Conservation (phyloP, 768 basidiomycete species). For the Boletus fagicola region DNA sequence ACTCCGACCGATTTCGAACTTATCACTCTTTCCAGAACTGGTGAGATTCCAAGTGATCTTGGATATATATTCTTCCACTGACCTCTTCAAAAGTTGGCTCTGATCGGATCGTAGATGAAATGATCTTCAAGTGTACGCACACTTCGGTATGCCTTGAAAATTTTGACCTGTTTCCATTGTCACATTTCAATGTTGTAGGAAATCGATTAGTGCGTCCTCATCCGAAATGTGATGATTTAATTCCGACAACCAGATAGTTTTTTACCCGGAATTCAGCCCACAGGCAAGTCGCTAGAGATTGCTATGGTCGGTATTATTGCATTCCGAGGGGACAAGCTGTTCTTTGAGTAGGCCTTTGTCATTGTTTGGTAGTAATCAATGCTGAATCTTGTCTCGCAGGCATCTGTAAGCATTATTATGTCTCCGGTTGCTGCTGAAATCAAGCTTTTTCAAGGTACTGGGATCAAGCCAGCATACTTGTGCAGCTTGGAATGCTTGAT, state of each 20-base stretch:
- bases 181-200: conserved; percentile 29
- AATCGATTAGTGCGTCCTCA: conserved; percentile 38
- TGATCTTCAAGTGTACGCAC: conserved; percentile 44
- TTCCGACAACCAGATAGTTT: conserved; percentile 16
- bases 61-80: neutral
- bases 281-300: conserved; percentile 39
- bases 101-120: conserved; percentile 47
- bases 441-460: conserved; percentile 35
- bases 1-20: conserved; percentile 42
- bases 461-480: conserved; percentile 49
- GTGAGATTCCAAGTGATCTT: conserved; percentile 22
- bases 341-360: conserved; percentile 39
- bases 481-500: conserved; percentile 42
- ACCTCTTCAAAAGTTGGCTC: conserved; percentile 33
- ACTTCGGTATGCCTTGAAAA: conserved; percentile 30
- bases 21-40: conserved; percentile 41
- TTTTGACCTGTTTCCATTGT: neutral
- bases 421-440: neutral
- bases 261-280: conserved; percentile 37
- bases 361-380: neutral
- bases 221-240: neutral
- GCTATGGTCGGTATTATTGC: conserved; percentile 46
- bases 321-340: conserved; percentile 49
- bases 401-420: conserved; percentile 14
- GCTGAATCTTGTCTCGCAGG: conserved; percentile 6